These are phyloP conservation scores for Lomentospora prolificans DNA, from an alignment of 2,329 filamentous ascomycete genomes.

Conservation along the genomic window DNA sequence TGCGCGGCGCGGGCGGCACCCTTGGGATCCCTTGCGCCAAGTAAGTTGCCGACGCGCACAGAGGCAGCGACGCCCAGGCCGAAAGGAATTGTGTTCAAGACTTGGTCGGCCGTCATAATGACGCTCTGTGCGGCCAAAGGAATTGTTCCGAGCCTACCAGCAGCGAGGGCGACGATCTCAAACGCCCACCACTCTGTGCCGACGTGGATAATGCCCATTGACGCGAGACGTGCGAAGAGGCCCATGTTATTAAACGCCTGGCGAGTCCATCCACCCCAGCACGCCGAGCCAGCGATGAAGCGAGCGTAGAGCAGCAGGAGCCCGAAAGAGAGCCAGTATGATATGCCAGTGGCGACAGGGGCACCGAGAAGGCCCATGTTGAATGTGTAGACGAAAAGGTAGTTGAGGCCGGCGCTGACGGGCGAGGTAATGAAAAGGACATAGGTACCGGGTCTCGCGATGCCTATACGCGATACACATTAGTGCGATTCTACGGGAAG, in stretches of 20 bases:
- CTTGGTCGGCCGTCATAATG: constrained; percentile 82
- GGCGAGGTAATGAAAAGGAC: constrained; percentile 76
- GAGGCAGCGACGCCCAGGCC: constrained; percentile 76
- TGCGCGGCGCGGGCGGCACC: constrained; percentile 67
- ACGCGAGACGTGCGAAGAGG: constrained; percentile 64
- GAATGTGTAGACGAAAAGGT: constrained; percentile 64
- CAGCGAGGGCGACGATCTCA: constrained; percentile 77
- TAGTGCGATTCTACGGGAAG: not conserved
- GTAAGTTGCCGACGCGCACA: constrained; percentile 66
- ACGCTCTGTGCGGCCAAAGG: constrained; percentile 75
- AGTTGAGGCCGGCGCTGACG: constrained; percentile 72
- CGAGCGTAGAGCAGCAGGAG: constrained; percentile 64
- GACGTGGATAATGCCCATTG: constrained; percentile 71
- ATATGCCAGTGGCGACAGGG: constrained; percentile 71
- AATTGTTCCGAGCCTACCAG: constrained; percentile 69
- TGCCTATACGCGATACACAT: constrained; percentile 21
- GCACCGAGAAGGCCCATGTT: constrained; percentile 66
- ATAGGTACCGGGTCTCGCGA: constrained; percentile 77
- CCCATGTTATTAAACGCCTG: constrained; percentile 56
- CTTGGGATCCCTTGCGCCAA: constrained; percentile 56
- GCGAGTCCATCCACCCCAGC: constrained; percentile 65
- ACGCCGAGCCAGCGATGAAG: constrained; percentile 61
- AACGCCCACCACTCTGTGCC: constrained; percentile 95
- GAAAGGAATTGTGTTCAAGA: constrained; percentile 79
- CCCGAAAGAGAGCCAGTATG: constrained; percentile 77